Conservation (phyloP, 2,329 filamentous ascomycete species). For the Bertia moriformis region DNA sequence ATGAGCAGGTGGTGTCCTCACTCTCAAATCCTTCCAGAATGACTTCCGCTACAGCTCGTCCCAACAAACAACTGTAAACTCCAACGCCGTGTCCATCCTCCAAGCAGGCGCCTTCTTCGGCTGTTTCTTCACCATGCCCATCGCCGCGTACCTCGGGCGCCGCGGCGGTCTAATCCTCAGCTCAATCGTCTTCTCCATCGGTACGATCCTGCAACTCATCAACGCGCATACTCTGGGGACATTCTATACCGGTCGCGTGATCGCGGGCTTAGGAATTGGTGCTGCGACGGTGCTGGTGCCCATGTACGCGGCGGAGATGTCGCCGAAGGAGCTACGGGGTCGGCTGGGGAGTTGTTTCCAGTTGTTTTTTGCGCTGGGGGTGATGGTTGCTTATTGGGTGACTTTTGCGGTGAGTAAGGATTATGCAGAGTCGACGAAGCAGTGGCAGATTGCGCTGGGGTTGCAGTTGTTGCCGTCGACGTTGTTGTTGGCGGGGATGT, state of each 20-base stretch:
- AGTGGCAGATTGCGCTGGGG: constrained; percentile 20
- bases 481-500: not conserved
- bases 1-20: constrained; percentile 24
- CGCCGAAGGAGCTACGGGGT: constrained; percentile 23
- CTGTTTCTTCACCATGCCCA: constrained; percentile 29
- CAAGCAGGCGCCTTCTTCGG: constrained; percentile 36
- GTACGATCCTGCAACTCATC: constrained; percentile 27
- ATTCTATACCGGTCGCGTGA: constrained; percentile 29
- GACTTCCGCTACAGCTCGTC: constrained; percentile 23
- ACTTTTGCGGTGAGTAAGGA: constrained; percentile 16
- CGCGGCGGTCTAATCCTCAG: constrained; percentile 25
- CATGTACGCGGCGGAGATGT: constrained; percentile 27
- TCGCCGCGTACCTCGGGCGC: constrained; percentile 28
- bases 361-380: constrained; percentile 19
- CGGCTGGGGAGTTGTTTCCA: constrained; percentile 20
- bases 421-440: constrained; percentile 11
- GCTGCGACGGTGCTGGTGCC: constrained; percentile 26
- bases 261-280: constrained; percentile 31
- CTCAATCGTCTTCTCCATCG: constrained; percentile 22
- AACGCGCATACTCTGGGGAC: constrained; percentile 24
- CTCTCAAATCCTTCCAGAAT: constrained; percentile 22
- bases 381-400: constrained; percentile 22
- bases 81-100: constrained; percentile 31
- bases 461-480: constrained; percentile 5
- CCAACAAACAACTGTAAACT: constrained; percentile 23